Percentiles rank a stretch among this genome's conserved stretches.
These are phyloP conservation scores for Botrytis fabae DNA, from an alignment of 2,329 filamentous ascomycete genomes.

Conservation along the genomic window DNA sequence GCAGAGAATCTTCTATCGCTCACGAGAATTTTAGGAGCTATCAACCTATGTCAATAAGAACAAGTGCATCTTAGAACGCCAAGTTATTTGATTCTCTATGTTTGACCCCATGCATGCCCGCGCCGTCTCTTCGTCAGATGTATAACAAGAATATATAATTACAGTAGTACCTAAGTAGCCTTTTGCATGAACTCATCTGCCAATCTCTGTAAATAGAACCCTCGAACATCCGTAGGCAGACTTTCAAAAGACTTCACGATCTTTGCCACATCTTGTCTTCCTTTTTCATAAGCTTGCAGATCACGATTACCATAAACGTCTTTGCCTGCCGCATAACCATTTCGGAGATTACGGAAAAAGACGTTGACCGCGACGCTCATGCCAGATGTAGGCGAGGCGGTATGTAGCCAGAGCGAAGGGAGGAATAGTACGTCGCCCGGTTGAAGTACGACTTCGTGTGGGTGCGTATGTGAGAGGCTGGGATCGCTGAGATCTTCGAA, in stretches of 20 bases:
- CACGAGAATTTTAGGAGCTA: neutral
- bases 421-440: slow-evolving; percentile 79
- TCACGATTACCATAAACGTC: slow-evolving; percentile 91
- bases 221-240: slow-evolving; percentile 64
- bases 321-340: slow-evolving; percentile 68
- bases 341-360: slow-evolving; percentile 74
- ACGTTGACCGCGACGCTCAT: slow-evolving; percentile 82
- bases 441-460: slow-evolving; percentile 63
- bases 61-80: neutral
- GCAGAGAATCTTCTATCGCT: neutral
- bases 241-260: slow-evolving; percentile 64
- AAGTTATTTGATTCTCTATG: neutral
- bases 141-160: neutral
- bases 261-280: slow-evolving; percentile 68
- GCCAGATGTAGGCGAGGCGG: slow-evolving; percentile 58
- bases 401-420: slow-evolving; percentile 82
- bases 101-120: neutral
- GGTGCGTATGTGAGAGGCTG: slow-evolving; percentile 53
- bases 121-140: neutral
- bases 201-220: slow-evolving; percentile 74
- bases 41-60: neutral
- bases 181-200: slow-evolving; percentile 61
- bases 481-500: slow-evolving; percentile 53
- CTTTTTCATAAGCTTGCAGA: slow-evolving; percentile 80
- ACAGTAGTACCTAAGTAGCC: neutral